Base-by-base conservation (phyloP, 1,284 basidiomycete species). In the Ganoderma lucidum region DNA sequence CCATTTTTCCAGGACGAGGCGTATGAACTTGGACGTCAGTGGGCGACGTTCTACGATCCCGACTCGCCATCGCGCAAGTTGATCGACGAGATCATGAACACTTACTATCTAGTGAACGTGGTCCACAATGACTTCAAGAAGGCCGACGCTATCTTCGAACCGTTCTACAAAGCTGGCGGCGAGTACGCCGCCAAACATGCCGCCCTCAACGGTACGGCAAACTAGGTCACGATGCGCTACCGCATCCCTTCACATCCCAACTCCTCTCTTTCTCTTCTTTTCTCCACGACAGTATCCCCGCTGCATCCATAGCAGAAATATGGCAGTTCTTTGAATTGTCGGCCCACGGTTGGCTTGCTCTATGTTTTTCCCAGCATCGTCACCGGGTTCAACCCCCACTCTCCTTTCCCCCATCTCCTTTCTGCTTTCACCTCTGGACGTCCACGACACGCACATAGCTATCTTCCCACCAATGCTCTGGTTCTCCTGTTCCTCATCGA, bases 121-220 rank as follows among this genome's bases (percentile, higher is more conserved):
- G 96, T 99, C 19, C 96, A 99, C 81, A 98, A 99, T 83, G 94
- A 99, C 81, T 99, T 95, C 88, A 92, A 94, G 80, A 88, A 93
- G 78, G 82, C 90, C 6, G 85, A 92, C 62, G 92, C 92, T 45
- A 97, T 98, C 82, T 98, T 97, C 81, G 85, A 87, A 76, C 94
- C 95, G 0, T 97, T 98, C 87, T 86, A 88, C 81, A 88, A 90
- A 78, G 91, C 90, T 23, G 91, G 90, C 58, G 87, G 86, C 60
- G 87, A 91, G 77, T 88, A 87, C 72, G 79, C 83, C 35, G 82
- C 85, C 28, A 78, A 79, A 63, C 81, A 83, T 65, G 67, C 74
- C 60, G 68, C 80, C 37, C 30, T 70, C 30, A 70, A 72, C 62
- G 71, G 69, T 12, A 58, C 70, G 68, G 69, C 73, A 63, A 76